Conservation (phyloP, 306 rosid genomes). For the Prunus davidiana region DNA sequence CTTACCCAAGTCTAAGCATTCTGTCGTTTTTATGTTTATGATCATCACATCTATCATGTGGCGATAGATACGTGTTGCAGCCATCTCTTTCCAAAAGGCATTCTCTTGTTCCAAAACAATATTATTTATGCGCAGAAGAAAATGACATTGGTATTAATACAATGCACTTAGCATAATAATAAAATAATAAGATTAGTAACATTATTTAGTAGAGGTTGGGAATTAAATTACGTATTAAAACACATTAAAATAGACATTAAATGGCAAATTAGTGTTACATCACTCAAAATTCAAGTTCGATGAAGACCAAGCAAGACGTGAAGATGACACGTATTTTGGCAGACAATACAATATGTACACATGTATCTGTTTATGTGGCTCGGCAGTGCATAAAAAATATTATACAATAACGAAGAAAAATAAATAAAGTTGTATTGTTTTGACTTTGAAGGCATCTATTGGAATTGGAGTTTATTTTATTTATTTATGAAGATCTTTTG, state of each 20-base stretch:
- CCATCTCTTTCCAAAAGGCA: neutral
- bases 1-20: neutral
- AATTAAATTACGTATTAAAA: neutral
- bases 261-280: neutral
- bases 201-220: neutral
- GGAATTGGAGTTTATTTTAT: neutral
- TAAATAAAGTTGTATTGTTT: neutral
- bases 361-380: too few species aligned
- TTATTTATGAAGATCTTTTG: neutral
- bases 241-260: neutral
- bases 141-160: neutral
- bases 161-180: neutral
- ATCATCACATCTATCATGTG: constrained; percentile 1
- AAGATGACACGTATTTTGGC: neutral
- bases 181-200: neutral
- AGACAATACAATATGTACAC: too few species aligned
- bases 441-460: neutral
- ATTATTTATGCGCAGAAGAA: neutral
- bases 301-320: too few species aligned
- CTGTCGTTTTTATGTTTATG: neutral
- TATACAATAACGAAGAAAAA: neutral
- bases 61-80: neutral
- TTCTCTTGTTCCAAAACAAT: neutral
- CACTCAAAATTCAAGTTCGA: too few species aligned
- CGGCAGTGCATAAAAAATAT: too few species aligned